Base-by-base conservation (phyloP, 1,284 basidiomycete genomes). In the Ganoderma leucocontextum region DNA sequence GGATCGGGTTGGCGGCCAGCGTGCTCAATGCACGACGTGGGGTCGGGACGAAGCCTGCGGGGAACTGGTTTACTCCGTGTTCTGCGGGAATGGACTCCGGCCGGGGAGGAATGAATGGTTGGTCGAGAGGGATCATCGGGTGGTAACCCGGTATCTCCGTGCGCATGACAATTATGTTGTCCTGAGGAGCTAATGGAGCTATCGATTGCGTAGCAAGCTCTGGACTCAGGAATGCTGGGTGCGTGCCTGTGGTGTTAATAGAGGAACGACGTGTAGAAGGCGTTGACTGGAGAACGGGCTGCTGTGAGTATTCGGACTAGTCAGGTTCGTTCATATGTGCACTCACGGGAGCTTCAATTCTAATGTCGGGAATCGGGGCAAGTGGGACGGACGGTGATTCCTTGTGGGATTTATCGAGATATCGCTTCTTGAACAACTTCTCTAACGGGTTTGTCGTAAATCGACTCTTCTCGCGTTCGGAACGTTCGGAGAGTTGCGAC, bases 341-440 rank as follows among this genome's bases (percentile, higher is more conserved):
- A 65, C 65, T 69, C 63, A 76, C 75, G 12, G 75, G 75, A 42
- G 72, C 68, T 49, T 75, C 71, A 25, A 76, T 69, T n/a, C 61
- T 41, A 62, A 76, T 76, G 22, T 73, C 73, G 1, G 75, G 75
- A 25, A 75, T 67, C 2, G 66, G 70, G 22, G 64, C 55, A 4
- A 52, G 59, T 1, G 52, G 29, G 12, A 39, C 19, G 12, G 66
- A 57, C 2, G 66, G 44, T 6, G 66, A 49, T 22, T 41, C 66
- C 35, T 60, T 69, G 8, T 64, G 70, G 19, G 67, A 65, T 7
- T 70, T 67, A 35, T 60, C 67, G 8, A 63, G 70, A 49, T 58
- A 75, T 22, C 64, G 57, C 25, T 63, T 70, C 67, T 71, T 75
- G 66, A 75, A 75, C 29, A 70, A 41, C 42, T 59, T 65, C 22